Base-by-base conservation (phyloP, 2,329 filamentous ascomycete genomes). In the Tolypocladium tropicale region DNA sequence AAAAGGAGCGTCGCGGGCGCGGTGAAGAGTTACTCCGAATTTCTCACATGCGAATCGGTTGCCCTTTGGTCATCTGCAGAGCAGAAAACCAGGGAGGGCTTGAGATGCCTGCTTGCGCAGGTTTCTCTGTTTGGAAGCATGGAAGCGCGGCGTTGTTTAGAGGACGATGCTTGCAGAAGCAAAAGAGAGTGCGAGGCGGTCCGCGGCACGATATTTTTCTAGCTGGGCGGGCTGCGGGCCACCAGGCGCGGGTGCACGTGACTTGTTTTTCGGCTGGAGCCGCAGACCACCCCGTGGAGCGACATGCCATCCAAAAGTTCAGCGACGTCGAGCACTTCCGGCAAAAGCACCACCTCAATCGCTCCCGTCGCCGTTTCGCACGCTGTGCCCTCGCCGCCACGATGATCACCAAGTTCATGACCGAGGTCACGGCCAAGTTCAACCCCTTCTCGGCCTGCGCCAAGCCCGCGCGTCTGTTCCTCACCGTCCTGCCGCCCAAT, bases 321-420 rank as follows among this genome's bases (percentile, higher is more conserved):
- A 10, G 28, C 51, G 28, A 33, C 46, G 2, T 12, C 28, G 28
- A 32, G 16, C 18, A 32, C 16, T 33, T 21, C 28, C 28, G 7
- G 18, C n/a, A 9, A 39, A 28, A 34, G n/a, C n/a, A n/a, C 23
- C 23, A 41, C 34, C 11, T n/a, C 51, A 39, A 41, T 39, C 36
- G 51, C 16, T 14, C 51, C 23, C 30, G 25, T 14, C 16, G 7
- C 34, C 41, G 49, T 41, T 21, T 48, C 43, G 51, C 60, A 53
- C 58, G 39, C 52, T 53, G 57, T 53, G 56, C 39, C 16, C 43
- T 34, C 58, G 50, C 53, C 60, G 52, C 58, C 68, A 78, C 70
- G 53, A 94, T 94, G 90, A 89, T 94, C 59, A 93, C 89, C 58
- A 85, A 86, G 69, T 94, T 90, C 77, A 82, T 95, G 71, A 93